Base-by-base conservation (phyloP, 257 asterid species). In the Solanum sejunctum region DNA sequence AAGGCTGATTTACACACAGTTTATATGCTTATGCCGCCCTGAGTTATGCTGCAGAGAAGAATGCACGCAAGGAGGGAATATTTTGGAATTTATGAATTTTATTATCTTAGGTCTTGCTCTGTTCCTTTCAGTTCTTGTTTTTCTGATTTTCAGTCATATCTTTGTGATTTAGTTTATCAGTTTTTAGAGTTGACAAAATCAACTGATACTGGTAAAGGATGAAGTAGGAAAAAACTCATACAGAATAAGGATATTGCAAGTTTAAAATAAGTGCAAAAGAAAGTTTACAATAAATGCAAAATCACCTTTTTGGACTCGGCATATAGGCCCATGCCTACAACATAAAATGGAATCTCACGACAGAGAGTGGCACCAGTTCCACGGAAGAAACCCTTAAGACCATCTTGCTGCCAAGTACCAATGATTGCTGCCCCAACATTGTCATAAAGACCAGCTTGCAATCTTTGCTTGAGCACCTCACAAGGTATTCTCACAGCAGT, bases 341-440 rank as follows among this genome's bases (percentile, higher is more conserved):
- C 99, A 79, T 96, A 96, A 87, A 96, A 96, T 10, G 99, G 99
- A 82, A 96, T 92, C 89, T 96, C 99, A 18, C 99, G 95, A 84
- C 89, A 94, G 70, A 96, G 97, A 77, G 99, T 96, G 20, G 97
- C 98, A 84, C 98, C 98, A 43, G 98, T 96, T 89, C 99, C 99
- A 85, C 99, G 99, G 88, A 96, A 96, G 84, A 96, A 96, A 1
- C 98, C 99, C 85, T 86, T 88, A 21, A 92, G 90, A 64, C 99
- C 99, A 92, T 94, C 99, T 84, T 91, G 92, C 82, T 91, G 92
- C 95, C 98, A 96, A 15, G 99, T 96, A 72, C 97, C 98, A 47
- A 90, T 81, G 45, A 94, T 87, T 67, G 98, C 98, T 67, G 93
- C 92, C 45, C 98, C 98, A 18, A 94, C 98, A 86, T 93, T 93